Evolutionary conservation across 495 filamentous ascomycete species (phyloP).

Genomic region (Stereocaulon alpinum): DNA sequence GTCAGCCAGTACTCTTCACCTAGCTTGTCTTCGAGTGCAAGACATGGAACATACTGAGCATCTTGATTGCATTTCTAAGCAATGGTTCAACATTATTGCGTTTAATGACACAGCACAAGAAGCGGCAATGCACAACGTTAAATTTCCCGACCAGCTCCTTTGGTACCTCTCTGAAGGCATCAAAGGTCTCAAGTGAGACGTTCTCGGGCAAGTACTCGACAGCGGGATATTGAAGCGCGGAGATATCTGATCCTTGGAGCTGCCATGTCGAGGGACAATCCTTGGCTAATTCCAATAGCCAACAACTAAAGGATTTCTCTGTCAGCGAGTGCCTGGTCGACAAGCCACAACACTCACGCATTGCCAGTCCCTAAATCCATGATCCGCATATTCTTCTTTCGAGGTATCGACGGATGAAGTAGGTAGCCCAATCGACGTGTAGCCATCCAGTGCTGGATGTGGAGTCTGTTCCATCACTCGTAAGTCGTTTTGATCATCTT

Average conservation of each 20-base stretch:
- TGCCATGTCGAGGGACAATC: not conserved
- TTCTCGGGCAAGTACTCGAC: constrained; percentile 3
- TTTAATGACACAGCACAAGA: constrained; percentile 24
- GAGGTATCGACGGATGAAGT: not conserved
- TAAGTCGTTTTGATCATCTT: too few relatives aligned
- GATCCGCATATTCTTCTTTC: not conserved
- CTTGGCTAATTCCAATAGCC: not conserved
- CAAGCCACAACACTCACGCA: not conserved
- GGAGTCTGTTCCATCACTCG: not conserved
- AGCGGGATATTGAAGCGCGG: not conserved
- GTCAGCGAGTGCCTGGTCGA: not conserved
- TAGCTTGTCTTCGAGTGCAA: not conserved
- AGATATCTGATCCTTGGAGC: constrained; percentile 13
- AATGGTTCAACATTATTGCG: constrained; percentile 20
- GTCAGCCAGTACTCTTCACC: not conserved
- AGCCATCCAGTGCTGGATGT: not conserved
- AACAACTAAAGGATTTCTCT: not conserved
- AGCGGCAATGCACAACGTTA: constrained; percentile 30
- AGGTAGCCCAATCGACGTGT: not conserved
- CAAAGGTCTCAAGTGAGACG: not conserved
- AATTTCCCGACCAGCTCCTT: constrained; percentile 25
- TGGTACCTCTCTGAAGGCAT: constrained; percentile 11
- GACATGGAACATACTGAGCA: constrained; percentile 25
- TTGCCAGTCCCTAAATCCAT: not conserved
- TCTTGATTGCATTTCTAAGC: constrained; percentile 21